phyloP scores from a whole-genome alignment of 306 rosid genomes.

The Trifolium subterraneum region DNA sequence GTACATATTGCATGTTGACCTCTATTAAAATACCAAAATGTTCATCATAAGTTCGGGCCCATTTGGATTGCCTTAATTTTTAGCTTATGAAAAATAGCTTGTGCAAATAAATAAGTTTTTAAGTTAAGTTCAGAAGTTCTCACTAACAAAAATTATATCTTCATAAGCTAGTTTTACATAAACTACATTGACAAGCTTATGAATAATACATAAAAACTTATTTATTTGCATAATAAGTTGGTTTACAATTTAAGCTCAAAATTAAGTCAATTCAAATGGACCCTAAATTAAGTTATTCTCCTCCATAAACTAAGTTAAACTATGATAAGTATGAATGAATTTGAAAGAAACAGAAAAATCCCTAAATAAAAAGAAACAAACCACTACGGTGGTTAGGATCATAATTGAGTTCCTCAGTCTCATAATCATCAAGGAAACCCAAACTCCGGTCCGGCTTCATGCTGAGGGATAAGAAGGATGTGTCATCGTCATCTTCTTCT shows the following conservation, averaged over 20 bases:
- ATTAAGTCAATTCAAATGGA: no score
- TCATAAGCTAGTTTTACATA: no score
- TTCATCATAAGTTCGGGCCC: neutral
- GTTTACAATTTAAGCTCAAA: no score
- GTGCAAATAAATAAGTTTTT: no score
- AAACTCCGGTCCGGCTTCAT: slow-evolving; percentile 80
- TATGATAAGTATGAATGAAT: neutral
- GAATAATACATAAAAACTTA: no score
- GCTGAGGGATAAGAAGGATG: slow-evolving; percentile 76
- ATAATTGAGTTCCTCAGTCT: slow-evolving; percentile 68
- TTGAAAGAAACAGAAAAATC: neutral
- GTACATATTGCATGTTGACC: neutral
- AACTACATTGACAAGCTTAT: no score
- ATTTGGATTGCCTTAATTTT: no score
- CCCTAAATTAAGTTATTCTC: neutral
- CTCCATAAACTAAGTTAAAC: neutral
- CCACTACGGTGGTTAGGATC: slow-evolving; percentile 82
- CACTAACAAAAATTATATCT: no score
- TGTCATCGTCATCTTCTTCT: slow-evolving; percentile 57
- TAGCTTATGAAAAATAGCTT: no score
- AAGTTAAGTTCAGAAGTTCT: no score
- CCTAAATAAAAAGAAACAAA: slow-evolving; percentile 35
- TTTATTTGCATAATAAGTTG: no score
- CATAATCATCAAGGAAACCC: slow-evolving; percentile 78
- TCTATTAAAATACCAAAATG: neutral